A percentile compares a stretch with the other conserved stretches of the same genome.
These are phyloP conservation scores for Talaromyces sp. DNA, from an alignment of 2,329 filamentous ascomycete species.

Conservation along the genomic window DNA sequence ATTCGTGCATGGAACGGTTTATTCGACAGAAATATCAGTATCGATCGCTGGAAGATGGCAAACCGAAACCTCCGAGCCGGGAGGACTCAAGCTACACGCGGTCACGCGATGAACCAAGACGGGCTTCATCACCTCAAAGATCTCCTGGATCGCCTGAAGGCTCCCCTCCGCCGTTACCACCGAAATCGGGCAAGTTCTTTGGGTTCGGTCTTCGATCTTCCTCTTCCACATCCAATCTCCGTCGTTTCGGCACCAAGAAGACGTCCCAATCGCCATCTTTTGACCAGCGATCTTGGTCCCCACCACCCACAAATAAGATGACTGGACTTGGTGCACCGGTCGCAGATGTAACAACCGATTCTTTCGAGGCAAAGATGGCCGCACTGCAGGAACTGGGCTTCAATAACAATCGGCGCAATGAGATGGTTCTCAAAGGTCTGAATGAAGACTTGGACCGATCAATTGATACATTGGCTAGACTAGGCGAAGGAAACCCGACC, in stretches of 20 bases:
- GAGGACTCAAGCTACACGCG: conserved; percentile 60
- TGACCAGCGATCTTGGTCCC: conserved; percentile 29
- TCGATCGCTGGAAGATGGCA: conserved; percentile 54
- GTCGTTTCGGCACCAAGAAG: conserved; percentile 61
- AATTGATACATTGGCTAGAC: conserved; percentile 78
- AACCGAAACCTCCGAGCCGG: conserved; percentile 50
- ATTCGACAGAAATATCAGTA: conserved; percentile 93
- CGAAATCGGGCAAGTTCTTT: conserved; percentile 63
- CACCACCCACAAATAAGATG: conserved; percentile 34
- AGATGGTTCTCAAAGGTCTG: conserved; percentile 77
- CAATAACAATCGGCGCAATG: conserved; percentile 76
- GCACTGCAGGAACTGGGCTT: conserved; percentile 92
- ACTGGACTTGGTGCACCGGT: conserved; percentile 69
- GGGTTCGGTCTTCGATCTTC: conserved; percentile 68
- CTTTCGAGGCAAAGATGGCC: conserved; percentile 72
- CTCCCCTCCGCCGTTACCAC: conserved; percentile 59
- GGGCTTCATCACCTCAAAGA: conserved; percentile 2
- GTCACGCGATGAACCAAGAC: conserved; percentile 6
- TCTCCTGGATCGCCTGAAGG: conserved; percentile 47
- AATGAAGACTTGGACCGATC: conserved; percentile 84
- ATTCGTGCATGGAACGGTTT: conserved; percentile 92
- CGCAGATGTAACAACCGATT: conserved; percentile 46
- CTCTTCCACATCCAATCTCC: conserved; percentile 70
- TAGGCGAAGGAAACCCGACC: conserved; percentile 70
- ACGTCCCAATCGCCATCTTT: conserved; percentile 24